Base-by-base conservation (phyloP, 495 filamentous ascomycete genomes). In the Xylaria acuta region DNA sequence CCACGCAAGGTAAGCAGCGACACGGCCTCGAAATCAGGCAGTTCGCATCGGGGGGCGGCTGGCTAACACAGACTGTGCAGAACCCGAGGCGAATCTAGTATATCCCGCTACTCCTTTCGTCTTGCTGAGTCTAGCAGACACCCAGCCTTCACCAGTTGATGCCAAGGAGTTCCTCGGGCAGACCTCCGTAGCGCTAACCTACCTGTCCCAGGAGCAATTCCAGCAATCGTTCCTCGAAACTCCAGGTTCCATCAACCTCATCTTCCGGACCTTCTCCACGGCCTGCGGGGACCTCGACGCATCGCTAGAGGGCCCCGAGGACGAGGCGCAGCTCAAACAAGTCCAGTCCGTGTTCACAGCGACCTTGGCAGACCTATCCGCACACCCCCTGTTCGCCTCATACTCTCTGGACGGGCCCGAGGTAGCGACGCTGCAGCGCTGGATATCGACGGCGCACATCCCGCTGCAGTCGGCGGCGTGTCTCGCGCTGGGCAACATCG, bases 401-500 rank as follows among this genome's bases (percentile, higher is more conserved):
- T 81, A 79, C 67, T 72, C 80, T 3, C 72, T 84, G 11, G 70
- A 77, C 59, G 78, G 77, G 64, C 85, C 87, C 0, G 82, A 88
- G 47, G 83, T 84, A 6, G 82, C 84, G 4, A 74, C 80, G 6
- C 75, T 92, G 32, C 76, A 87, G 6, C 72, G 80, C 45, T 89
- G 84, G 53, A 78, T 94, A n/a, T 67, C 62, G 1, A 43, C 70
- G 5, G 32, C 75, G 5, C 85, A 91, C 59, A 38, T 12, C 12
- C 49, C 59, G 0, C 85, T 94, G 1, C 91, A 91, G 73, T 87
- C 91, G n/a, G 91, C 90, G 40, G 89, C 92, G 20, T 95, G 92
- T 76, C 82, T 95, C 22, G 87, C 92, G 71, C 86, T 95, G 7
- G 93, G 93, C 27, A 96, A 95, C 75, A 75, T 95, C n/a, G 87